phyloP scores from a whole-genome alignment of 371 early-diverging fungal species.

The Amoeboaphelidium protococcarum region DNA sequence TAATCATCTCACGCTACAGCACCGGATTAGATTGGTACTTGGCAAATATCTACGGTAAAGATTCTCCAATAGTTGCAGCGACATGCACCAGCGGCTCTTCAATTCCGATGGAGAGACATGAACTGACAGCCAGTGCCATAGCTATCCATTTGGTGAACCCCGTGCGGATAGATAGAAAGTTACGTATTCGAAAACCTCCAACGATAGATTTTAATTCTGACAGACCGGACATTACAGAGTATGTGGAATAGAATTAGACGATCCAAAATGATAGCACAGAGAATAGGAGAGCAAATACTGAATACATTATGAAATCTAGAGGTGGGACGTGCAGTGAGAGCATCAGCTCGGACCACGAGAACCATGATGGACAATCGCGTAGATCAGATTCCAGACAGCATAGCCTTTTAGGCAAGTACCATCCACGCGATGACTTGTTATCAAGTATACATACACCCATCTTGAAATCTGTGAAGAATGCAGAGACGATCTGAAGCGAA shows the following conservation, averaged over 20 bases:
- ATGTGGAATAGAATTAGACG: not conserved
- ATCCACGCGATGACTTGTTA: too few relatives aligned
- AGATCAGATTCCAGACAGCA: too few relatives aligned
- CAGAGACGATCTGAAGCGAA: too few relatives aligned
- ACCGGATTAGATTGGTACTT: not conserved
- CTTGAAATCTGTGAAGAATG: too few relatives aligned
- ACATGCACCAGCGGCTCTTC: constrained; percentile 2
- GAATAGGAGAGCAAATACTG: too few relatives aligned
- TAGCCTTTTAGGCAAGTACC: too few relatives aligned
- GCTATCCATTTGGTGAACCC: not conserved
- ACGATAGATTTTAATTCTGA: constrained; percentile 47
- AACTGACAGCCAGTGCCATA: not conserved
- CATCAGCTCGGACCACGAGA: too few relatives aligned
- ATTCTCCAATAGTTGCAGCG: not conserved
- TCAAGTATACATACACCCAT: too few relatives aligned
- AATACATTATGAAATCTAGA: too few relatives aligned
- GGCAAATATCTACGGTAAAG: not conserved
- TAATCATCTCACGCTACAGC: not conserved
- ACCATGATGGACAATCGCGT: too few relatives aligned
- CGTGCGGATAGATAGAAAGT: not conserved
- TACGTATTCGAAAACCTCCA: constrained; percentile 42
- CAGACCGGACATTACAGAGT: not conserved
- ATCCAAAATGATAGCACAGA: not conserved
- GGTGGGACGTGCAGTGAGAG: too few relatives aligned
- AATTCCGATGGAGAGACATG: not conserved